Base-by-base conservation (phyloP, 371 early-diverging fungal species). In the Mortierella sp. region DNA sequence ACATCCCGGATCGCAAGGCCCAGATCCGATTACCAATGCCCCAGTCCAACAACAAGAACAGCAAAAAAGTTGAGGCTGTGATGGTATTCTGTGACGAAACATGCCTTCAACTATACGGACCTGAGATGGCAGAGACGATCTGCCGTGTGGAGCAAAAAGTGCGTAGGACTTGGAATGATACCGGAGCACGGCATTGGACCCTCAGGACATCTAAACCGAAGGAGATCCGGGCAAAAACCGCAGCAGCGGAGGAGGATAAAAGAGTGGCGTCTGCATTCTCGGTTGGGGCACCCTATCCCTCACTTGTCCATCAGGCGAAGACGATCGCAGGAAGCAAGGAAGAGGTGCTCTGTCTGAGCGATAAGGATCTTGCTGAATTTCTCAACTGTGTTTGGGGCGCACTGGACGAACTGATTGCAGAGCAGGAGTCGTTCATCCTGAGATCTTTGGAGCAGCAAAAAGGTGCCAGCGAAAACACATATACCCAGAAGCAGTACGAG, bases 51-150 rank as follows among this genome's bases (percentile, higher is more conserved):
- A 27, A 34, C 27, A 32, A 32, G 26, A 19, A 8, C 21, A 7
- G 48, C 27, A 42, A 17, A 21, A 1, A 28, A 42, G 26, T 28
- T 44, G 50, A 53, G 23, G 62, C 75, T 3, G 49, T 60, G 14
- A 73, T 73, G 75, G 68, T 73, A 31, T 73, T 73, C 47, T 73
- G 75, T 42, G 62, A 67, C 19, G 56, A 62, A 8, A 46, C 43
- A 0, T 73, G 75, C 30, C 48, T 52, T 34, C 11, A 47, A 7
- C 11, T 39, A 5, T 73, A 63, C 21, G 56, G 64, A 42, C 52
- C 63, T 1, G 44, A 47, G 0, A 50, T 55, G 6, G 64, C 75
- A 2, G 50, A 58, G 7, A 46, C 37, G 50, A 50, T 73, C 46
- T 73, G 75, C 42, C 54, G 44, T n/a, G 64, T 73, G 9, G 75